Evolutionary conservation across 768 basidiomycete genomes (phyloP).

Genomic region (Candolleomyces aberdarensis): DNA sequence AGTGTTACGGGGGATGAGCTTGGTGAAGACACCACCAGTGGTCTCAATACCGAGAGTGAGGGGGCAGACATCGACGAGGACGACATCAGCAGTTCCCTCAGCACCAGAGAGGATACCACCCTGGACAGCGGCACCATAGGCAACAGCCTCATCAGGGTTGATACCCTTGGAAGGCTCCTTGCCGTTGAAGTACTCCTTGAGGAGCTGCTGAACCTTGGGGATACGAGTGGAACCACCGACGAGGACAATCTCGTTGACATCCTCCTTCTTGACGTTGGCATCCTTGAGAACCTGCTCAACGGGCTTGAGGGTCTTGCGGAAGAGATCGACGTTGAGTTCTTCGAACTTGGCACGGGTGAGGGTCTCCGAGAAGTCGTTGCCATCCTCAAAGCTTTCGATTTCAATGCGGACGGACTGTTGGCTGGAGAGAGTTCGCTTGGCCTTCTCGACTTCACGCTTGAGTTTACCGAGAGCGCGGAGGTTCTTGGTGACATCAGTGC

Average conservation of each 20-base stretch:
- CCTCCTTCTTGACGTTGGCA: slow-evolving; percentile 96
- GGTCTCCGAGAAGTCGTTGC: slow-evolving; percentile 96
- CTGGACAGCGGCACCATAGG: slow-evolving; percentile 98
- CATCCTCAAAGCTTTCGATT: slow-evolving; percentile 93
- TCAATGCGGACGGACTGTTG: slow-evolving; percentile 92
- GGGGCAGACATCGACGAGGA: slow-evolving; percentile 95
- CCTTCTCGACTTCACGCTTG: slow-evolving; percentile 91
- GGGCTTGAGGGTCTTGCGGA: slow-evolving; percentile 99
- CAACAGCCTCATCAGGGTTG: slow-evolving; percentile 99
- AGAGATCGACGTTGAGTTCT: slow-evolving; percentile 97
- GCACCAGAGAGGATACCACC: slow-evolving; percentile 97
- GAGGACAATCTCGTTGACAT: slow-evolving; percentile 88
- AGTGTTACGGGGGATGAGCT: slow-evolving; percentile 96
- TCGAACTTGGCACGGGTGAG: slow-evolving; percentile 98
- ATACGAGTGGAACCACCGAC: slow-evolving; percentile 99
- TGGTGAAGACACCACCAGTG: slow-evolving; percentile 97
- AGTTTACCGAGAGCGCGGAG: slow-evolving; percentile 85
- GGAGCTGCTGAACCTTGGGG: slow-evolving; percentile 97
- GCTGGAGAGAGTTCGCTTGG: slow-evolving; percentile 88
- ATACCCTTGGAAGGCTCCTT: slow-evolving; percentile 98
- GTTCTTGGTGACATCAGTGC: slow-evolving; percentile 77
- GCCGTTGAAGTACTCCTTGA: slow-evolving; percentile 95
- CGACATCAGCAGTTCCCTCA: slow-evolving; percentile 83
- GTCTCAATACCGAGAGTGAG: slow-evolving; percentile 99
- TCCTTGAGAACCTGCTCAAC: slow-evolving; percentile 99